Evolutionary conservation across 306 rosid genomes (phyloP).

Genomic region (Mucuna pruriens): DNA sequence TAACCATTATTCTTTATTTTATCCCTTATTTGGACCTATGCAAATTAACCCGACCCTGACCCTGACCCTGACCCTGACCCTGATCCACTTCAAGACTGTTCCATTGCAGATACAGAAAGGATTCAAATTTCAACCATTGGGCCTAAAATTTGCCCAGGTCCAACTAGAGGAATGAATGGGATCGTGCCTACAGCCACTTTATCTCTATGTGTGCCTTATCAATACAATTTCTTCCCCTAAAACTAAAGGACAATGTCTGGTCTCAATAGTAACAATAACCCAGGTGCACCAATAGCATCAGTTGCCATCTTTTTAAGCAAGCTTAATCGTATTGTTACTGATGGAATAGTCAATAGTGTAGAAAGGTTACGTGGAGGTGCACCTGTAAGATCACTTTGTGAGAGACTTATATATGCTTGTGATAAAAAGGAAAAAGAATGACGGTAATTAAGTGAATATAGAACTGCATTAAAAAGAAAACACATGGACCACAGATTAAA

Average conservation of each 20-base stretch:
- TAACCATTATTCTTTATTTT: neutral
- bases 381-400: neutral
- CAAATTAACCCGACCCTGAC: neutral
- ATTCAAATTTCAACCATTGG: too few species aligned
- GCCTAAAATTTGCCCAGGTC: too few species aligned
- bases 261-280: constrained; percentile 50
- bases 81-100: neutral
- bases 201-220: too few species aligned
- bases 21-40: neutral
- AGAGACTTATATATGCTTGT: neutral
- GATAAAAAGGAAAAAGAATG: neutral
- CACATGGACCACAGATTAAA: too few species aligned
- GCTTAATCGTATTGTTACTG: constrained; percentile 30
- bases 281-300: constrained; percentile 41
- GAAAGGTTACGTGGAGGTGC: neutral
- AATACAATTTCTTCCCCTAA: too few species aligned
- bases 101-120: too few species aligned
- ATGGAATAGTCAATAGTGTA: neutral
- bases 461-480: too few species aligned
- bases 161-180: too few species aligned
- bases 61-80: neutral
- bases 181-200: too few species aligned
- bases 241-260: too few species aligned
- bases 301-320: constrained; percentile 45
- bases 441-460: too few species aligned